phyloP scores from a whole-genome alignment of 495 filamentous ascomycete genomes.

The Aspergillus hancockii region DNA sequence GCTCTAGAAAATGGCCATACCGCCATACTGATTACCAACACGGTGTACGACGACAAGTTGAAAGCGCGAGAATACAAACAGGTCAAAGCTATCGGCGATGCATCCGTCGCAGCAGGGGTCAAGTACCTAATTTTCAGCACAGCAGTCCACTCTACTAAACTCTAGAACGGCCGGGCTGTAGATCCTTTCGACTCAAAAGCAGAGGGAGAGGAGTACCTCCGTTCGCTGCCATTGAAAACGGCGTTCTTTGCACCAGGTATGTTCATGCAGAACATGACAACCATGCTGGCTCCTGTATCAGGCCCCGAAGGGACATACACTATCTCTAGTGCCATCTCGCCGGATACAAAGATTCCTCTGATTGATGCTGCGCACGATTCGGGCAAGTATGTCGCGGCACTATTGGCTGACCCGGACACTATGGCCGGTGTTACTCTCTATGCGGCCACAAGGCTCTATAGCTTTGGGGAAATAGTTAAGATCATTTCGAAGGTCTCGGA shows the following conservation, averaged over 20 bases:
- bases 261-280: constrained; percentile 51
- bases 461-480: constrained; percentile 35
- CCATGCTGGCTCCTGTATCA: constrained; percentile 14
- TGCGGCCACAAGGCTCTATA: constrained; percentile 37
- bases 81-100: constrained; percentile 48
- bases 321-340: constrained; percentile 22
- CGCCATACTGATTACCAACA: constrained; percentile 50
- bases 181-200: constrained; percentile 45
- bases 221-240: constrained; percentile 35
- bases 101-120: constrained; percentile 43
- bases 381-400: constrained; percentile 52
- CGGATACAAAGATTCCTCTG: constrained; percentile 36
- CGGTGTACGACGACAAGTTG: constrained; percentile 31
- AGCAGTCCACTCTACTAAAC: constrained; percentile 28
- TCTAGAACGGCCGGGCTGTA: constrained; percentile 22
- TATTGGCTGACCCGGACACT: constrained; percentile 46
- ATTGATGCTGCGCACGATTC: constrained; percentile 47
- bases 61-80: constrained; percentile 37
- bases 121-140: constrained; percentile 54
- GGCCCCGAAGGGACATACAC: constrained; percentile 19
- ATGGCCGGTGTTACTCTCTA: constrained; percentile 49
- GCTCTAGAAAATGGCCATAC: constrained; percentile 49
- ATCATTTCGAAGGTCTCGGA: constrained; percentile 41
- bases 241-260: constrained; percentile 42
- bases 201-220: constrained; percentile 47